Evolutionary conservation across 768 basidiomycete genomes (phyloP), one percentile per base, ranked within the genome.

Genomic region (Psilocybe sp.): DNA sequence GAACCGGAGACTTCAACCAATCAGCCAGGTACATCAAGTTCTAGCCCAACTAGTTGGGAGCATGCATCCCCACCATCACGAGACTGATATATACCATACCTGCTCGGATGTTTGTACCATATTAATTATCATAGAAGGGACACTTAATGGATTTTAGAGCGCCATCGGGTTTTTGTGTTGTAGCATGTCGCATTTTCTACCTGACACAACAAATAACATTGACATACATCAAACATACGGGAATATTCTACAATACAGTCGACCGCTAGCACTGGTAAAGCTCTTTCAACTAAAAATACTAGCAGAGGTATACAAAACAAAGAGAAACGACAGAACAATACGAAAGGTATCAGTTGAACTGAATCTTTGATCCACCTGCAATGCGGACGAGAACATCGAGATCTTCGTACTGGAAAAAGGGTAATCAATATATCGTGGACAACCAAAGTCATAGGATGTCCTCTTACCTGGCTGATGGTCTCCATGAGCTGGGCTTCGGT

Each of bases 401-500:
- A 41, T 85, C 78, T 66, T 97, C 94, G 65, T 97, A 98, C 95
- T 98, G 61, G 6, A 47, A 31, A 51, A 53, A 18, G 50, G 57
- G 39, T 33, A 44, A 50, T 47, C 60, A 52, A 47, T 43, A 60
- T 19, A 50, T 2, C n/a, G 13, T 15, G 9, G 19, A 40, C 6
- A 33, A 47, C 6, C 47, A 5, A 44, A 41, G 44, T 37, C 19
- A 47, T 46, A 53, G 40, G 40, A 54, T 16, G 18, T 12, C 51
- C 20, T 63, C 84, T 65, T 61, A 94, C 94, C 75, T 88, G 77
- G 14, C 75, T 60, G 44, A 98, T 87, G 1, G 92, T 90, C 53
- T 91, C 85, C 75, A 87, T 90, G 12, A 99, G 77, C 67, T 93
- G 89, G 1, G 79, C 83, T 64, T 99, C 96, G 12, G 92, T 98